phyloP scores from a whole-genome alignment of 441 rosid genomes.

The Geranium incanum region DNA sequence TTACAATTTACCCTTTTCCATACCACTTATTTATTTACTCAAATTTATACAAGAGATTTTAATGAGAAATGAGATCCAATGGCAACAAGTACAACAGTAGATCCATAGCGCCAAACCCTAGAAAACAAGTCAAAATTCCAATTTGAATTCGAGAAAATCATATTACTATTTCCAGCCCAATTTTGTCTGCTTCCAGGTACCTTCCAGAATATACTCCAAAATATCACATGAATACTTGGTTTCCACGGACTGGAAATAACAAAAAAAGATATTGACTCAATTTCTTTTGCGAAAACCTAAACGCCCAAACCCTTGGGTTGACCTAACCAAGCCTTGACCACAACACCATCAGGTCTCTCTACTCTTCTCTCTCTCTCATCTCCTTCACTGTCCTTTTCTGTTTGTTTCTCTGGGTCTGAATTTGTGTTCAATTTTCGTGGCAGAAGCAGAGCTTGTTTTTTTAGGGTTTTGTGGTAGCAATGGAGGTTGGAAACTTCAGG shows the following conservation, averaged over 20 bases:
- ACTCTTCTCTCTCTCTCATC: not conserved
- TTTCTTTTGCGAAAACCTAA: not conserved
- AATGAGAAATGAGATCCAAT: not conserved
- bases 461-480: not conserved
- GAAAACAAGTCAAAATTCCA: not conserved
- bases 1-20: too few relatives aligned
- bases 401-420: not conserved
- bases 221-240: not conserved
- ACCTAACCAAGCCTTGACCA: not conserved
- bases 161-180: not conserved
- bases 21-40: too few relatives aligned
- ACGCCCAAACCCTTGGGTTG: not conserved
- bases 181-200: not conserved
- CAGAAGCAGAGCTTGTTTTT: not conserved
- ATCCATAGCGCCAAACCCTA: not conserved
- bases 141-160: not conserved
- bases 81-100: not conserved
- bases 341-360: conserved; percentile 1
- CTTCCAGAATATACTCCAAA: not conserved
- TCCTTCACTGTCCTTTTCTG: not conserved
- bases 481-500: not conserved
- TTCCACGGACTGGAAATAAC: not conserved
- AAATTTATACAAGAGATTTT: too few relatives aligned
- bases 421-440: not conserved
- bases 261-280: not conserved